Base-by-base conservation (phyloP, 2,329 filamentous ascomycete species). In the Diplodia intermedia region DNA sequence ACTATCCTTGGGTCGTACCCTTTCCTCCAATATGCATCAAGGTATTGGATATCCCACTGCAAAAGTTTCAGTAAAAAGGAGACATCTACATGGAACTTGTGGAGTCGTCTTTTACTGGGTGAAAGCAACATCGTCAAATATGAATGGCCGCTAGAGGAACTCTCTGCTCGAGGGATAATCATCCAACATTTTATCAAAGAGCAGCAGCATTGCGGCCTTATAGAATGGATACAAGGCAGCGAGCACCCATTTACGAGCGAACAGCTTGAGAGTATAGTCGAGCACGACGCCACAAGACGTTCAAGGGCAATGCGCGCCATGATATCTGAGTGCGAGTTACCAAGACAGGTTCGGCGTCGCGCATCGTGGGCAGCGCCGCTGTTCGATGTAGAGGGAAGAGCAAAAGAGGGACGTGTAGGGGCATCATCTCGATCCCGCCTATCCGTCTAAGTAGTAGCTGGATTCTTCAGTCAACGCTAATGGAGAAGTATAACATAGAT, bases 121-220 rank as follows among this genome's bases (percentile, higher is more conserved):
- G 20, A 52, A 7, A 52, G 40, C 1, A 43, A 7, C 4, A 1
- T 43, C 1, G 6, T 18, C 4, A 7, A 43, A 43, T 18, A 5
- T 1, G 15, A 43, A 18, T n/a, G 40, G 40, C 1, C 40, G 18
- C 0, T 1, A 1, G 5, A 43, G 18, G 40, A n/a, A 18, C 2
- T 43, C 3, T 18, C 5, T 1, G 2, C 5, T 18, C 40, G 40
- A 6, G 7, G 18, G 18, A 2, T 0, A 2, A 1, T 7, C 5
- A 43, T n/a, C 40, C 1, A 6, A 5, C 1, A 1, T 8, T 43
- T 43, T 7, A 7, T 43, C 5, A 5, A 0, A 43, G 14, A 43
- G 40, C 40, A 43, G 14, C 40, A 43, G 15, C 40, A n/a, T 18
- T n/a, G 4, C 15, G 40, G 40, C 15, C 40, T 43, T 6, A 1